phyloP scores from a whole-genome alignment of 495 filamentous ascomycete genomes.

The Penicillium samsonianum region DNA sequence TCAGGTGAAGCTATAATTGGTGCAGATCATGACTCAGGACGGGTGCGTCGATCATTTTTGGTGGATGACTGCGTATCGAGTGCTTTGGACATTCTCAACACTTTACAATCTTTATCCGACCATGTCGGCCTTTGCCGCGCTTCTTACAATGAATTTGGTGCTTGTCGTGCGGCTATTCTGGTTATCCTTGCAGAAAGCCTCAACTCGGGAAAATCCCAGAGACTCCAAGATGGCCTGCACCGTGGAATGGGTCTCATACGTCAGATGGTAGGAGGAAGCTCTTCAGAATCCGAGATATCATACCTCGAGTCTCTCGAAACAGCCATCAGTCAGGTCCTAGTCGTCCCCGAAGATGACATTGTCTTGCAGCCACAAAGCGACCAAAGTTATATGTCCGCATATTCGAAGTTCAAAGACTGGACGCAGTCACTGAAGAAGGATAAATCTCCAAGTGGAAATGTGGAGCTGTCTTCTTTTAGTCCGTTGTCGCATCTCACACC shows the following conservation, averaged over 20 bases:
- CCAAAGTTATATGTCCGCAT: conserved; percentile 14
- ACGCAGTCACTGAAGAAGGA: conserved; percentile 27
- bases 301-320: conserved; percentile 27
- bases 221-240: conserved; percentile 16
- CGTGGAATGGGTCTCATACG: conserved; percentile 24
- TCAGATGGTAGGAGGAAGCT: conserved; percentile 25
- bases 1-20: conserved; percentile 4
- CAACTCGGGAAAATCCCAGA: conserved; percentile 20
- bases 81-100: conserved; percentile 46
- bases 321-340: conserved; percentile 17
- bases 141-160: conserved; percentile 51
- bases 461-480: conserved; percentile 25
- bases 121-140: conserved; percentile 47
- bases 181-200: conserved; percentile 49
- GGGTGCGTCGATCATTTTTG: conserved; percentile 36
- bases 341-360: neutral
- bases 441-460: neutral
- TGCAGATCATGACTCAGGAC: conserved; percentile 17
- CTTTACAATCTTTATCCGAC: conserved; percentile 42
- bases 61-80: conserved; percentile 47
- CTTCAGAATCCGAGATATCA: conserved; percentile 24
- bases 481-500: conserved; percentile 14
- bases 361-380: neutral
- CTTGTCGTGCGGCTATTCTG: conserved; percentile 49
- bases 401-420: conserved; percentile 27